Percentiles rank a stretch among this genome's conserved stretches.
Conservation (phyloP, 257 asterid species). For the Solanum sejunctum region DNA sequence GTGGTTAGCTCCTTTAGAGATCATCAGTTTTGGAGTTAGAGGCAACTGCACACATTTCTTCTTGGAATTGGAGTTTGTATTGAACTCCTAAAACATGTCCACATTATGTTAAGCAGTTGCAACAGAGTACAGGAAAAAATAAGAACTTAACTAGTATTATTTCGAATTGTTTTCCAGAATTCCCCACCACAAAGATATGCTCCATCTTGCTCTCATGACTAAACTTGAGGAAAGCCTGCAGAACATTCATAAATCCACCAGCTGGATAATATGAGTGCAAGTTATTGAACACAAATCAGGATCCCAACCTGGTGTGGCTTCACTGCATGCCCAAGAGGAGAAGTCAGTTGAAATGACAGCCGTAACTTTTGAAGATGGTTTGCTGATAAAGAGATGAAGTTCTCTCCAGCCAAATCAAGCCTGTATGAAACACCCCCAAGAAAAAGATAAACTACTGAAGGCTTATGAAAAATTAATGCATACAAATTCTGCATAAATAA, state of each 20-base stretch:
- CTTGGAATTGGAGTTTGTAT: not conserved
- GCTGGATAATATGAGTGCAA: not conserved
- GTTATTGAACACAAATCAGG: not conserved
- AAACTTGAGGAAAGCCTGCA: slow-evolving; percentile 81
- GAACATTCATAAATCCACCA: not conserved
- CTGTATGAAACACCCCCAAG: slow-evolving; percentile 20
- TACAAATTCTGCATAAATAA: not conserved
- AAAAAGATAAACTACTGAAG: not conserved
- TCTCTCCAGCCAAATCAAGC: slow-evolving; percentile 46
- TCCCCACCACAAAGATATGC: slow-evolving; percentile 79
- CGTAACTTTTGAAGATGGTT: slow-evolving; percentile 90
- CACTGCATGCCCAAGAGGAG: slow-evolving; percentile 69
- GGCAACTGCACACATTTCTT: not conserved
- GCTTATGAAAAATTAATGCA: not conserved
- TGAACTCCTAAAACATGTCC: not conserved
- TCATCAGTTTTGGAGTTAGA: not conserved
- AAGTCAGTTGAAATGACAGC: slow-evolving; percentile 53
- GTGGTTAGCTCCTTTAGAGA: not conserved
- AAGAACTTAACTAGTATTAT: slow-evolving; percentile 53
- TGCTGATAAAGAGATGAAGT: slow-evolving; percentile 56
- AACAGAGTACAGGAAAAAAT: slow-evolving; percentile 2
- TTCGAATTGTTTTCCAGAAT: slow-evolving; percentile 60
- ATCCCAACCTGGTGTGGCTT: slow-evolving; percentile 79
- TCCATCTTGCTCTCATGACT: slow-evolving; percentile 80
- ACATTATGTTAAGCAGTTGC: not conserved